These are phyloP conservation scores for Flammula alnicola DNA, from an alignment of 1,284 basidiomycete species.

Conservation along the genomic window DNA sequence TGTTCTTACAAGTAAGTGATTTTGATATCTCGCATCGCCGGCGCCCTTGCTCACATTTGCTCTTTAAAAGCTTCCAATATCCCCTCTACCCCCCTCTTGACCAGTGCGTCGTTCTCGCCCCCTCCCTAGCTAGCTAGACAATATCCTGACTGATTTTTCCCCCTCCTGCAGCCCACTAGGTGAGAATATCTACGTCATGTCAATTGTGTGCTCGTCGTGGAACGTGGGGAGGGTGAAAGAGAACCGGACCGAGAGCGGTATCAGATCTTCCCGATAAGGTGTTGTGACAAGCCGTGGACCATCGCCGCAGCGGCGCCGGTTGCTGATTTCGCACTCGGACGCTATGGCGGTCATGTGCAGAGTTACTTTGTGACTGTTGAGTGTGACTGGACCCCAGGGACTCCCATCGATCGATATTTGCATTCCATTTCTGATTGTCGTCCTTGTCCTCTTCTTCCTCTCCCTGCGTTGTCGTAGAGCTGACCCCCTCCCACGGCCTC, in stretches of 20 bases:
- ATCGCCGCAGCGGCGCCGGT: conserved; percentile 26
- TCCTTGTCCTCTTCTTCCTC: conserved; percentile 33
- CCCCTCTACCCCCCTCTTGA: not conserved
- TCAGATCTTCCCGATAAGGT: conserved; percentile 24
- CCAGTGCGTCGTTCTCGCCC: not conserved
- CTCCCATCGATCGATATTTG: conserved; percentile 24
- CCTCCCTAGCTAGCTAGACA: not conserved
- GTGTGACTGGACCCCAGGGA: conserved; percentile 22
- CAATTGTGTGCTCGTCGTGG: conserved; percentile 44
- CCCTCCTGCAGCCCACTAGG: not conserved
- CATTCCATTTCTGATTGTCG: conserved; percentile 23
- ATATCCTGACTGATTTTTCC: not conserved
- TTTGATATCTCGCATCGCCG: not conserved
- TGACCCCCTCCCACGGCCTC: conserved; percentile 37
- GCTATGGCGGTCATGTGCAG: conserved; percentile 15
- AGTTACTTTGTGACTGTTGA: conserved; percentile 16
- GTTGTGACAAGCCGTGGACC: no score
- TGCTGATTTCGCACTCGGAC: conserved; percentile 12
- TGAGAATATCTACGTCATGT: conserved; percentile 35
- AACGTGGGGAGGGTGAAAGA: conserved; percentile 65
- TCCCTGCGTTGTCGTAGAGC: conserved; percentile 46
- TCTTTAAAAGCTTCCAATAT: conserved; percentile 3
- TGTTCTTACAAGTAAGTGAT: conserved; percentile 16
- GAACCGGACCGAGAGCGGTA: conserved; percentile 24
- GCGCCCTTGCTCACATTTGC: not conserved